Conservation (phyloP, 2,329 filamentous ascomycete genomes). For the Ophiocordyceps camponoti-floridani region DNA sequence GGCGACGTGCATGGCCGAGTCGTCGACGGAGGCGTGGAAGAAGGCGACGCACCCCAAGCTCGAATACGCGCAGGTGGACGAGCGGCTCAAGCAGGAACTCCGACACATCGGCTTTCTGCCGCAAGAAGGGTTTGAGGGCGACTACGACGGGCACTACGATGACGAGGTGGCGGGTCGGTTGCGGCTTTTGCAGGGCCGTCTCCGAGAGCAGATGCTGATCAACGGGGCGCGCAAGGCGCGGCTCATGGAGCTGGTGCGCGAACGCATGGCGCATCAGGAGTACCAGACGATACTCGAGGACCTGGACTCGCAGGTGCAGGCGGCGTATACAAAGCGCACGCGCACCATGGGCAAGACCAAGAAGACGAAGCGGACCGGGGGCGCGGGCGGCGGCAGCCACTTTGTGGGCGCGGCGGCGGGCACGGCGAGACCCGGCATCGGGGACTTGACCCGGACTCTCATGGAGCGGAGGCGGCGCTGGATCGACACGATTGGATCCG, state of each 20-base stretch:
- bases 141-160: slow-evolving; percentile 81
- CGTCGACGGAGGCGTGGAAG: slow-evolving; percentile 60
- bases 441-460: slow-evolving; percentile 74
- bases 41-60: slow-evolving; percentile 57
- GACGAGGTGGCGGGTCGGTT: slow-evolving; percentile 87
- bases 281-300: slow-evolving; percentile 95
- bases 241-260: slow-evolving; percentile 71
- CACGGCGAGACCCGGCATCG: slow-evolving; percentile 62
- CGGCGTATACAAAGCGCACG: slow-evolving; percentile 88
- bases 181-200: slow-evolving; percentile 63
- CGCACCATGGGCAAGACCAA: slow-evolving; percentile 87
- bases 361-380: slow-evolving; percentile 68
- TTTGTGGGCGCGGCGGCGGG: slow-evolving; percentile 38
- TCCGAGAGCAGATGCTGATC: slow-evolving; percentile 67
- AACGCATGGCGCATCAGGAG: slow-evolving; percentile 90
- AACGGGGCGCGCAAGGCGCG: slow-evolving; percentile 85
- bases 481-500: slow-evolving; percentile 78
- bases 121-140: slow-evolving; percentile 42
- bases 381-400: slow-evolving; percentile 55
- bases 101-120: slow-evolving; percentile 78
- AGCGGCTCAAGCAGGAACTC: slow-evolving; percentile 80
- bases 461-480: slow-evolving; percentile 85
- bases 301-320: slow-evolving; percentile 84
- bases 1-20: slow-evolving; percentile 66
- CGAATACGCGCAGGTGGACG: slow-evolving; percentile 75